Base-by-base conservation (phyloP, 805 yeast species). In the Wickerhamomyces kurtzmanii region DNA sequence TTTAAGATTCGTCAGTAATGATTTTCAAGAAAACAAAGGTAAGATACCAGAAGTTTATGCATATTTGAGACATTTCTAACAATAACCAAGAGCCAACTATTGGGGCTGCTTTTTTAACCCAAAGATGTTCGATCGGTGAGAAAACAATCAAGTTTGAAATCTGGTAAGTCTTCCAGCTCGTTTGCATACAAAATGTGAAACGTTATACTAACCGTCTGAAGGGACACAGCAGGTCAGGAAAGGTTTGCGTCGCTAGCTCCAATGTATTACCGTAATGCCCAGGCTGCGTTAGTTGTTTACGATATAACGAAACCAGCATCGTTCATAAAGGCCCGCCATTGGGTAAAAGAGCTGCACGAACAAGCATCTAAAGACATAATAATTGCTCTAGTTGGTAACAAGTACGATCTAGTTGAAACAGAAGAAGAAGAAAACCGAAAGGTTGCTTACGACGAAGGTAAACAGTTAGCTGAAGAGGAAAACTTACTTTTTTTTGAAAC, bases 171-270 rank as follows among this genome's bases (percentile, higher is more conserved):
- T 13, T n/a, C 16, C 26, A 15, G 11, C 23, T 17, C 12, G 12
- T 4, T 18, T 7, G 24, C 9, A 16, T 17, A 15, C 4, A 11
- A 5, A 16, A n/a, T 11, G 5, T 26, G 26, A n/a, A n/a, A 11
- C 17, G 12, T 24, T 12, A 24, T 6, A 29, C 30, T 17, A 14
- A 6, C 10, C 17, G 5, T 9, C 10, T 12, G 17, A 11, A 41
- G 69, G 70, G 97, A 87, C 52, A 87, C 97, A 10, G 97, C 97
- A 3, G 98, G 98, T 13, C 97, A 89, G 62, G 98, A 89, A 54
- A 62, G 98, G 38, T 89, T 89, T 62, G 96, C 96, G 11, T 77
- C 89, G 15, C 68, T 89, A 46, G 96, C 97, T 1, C 97, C 97
- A 17, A 80, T 89, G 91, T 89, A 89, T 57, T 89, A 89, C 60